Evolutionary conservation across 192 early-diverging fungal genomes (phyloP).

Genomic region (Coemansia reversa): DNA sequence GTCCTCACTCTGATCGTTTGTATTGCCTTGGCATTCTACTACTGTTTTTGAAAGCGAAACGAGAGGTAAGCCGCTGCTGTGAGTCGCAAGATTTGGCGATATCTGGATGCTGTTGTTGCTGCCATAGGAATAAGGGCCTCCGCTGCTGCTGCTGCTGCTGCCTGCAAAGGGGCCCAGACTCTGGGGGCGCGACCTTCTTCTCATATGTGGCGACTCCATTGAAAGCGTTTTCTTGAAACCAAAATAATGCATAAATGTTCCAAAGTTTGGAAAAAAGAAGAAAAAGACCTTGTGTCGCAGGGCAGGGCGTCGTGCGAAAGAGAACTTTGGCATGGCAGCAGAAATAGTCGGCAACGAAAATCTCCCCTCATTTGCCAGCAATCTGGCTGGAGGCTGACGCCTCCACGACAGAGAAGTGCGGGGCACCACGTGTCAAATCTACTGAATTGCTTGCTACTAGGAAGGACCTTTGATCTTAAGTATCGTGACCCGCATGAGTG

Average conservation of each 20-base stretch:
- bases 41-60: conserved; percentile 31
- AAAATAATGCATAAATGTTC: background rate
- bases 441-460: background rate
- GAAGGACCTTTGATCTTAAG: background rate
- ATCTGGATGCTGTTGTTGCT: background rate
- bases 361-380: background rate
- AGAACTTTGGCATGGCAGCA: background rate
- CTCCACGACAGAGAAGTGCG: background rate
- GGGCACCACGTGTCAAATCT: background rate
- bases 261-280: background rate
- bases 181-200: background rate
- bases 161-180: background rate
- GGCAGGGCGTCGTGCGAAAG: background rate
- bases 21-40: conserved; percentile 32
- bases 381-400: background rate
- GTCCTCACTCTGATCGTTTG: conserved; percentile 1
- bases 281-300: background rate
- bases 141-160: background rate
- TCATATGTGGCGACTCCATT: background rate
- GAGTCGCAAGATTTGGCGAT: background rate
- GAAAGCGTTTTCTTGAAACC: background rate
- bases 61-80: conserved; percentile 32
- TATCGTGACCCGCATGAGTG: no score
- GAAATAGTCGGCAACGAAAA: background rate
- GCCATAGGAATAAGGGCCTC: no score